phyloP scores from a whole-genome alignment of 202 grass and related monocot species.

The Schoenoplectus tabernaemontani region DNA sequence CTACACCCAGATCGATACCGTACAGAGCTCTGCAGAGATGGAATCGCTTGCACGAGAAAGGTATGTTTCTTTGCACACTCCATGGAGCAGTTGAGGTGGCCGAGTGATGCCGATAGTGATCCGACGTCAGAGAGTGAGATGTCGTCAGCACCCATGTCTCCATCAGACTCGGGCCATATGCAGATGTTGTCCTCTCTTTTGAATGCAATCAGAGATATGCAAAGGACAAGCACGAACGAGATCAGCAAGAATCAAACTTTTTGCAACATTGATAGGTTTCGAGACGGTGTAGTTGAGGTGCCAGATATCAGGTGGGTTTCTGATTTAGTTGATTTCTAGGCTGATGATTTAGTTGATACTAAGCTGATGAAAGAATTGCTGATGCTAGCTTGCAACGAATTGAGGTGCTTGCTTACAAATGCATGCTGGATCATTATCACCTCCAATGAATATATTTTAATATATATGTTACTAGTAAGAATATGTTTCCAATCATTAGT shows the following conservation, averaged over 20 bases:
- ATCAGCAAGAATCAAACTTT: background rate
- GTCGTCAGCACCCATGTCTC: background rate
- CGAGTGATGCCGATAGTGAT: background rate
- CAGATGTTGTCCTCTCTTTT: background rate
- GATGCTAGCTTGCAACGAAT: background rate
- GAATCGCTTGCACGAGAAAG: slow-evolving; percentile 35
- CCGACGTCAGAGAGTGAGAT: background rate
- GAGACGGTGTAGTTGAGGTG: background rate
- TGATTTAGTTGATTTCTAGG: slow-evolving; percentile 17
- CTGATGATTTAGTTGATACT: no score
- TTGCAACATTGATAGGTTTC: background rate
- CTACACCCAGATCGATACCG: slow-evolving; percentile 71
- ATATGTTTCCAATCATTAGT: no score
- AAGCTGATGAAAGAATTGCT: background rate
- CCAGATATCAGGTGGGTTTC: slow-evolving; percentile 19
- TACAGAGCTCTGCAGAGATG: slow-evolving; percentile 48
- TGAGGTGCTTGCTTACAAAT: background rate
- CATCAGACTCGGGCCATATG: background rate
- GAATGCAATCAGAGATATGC: background rate
- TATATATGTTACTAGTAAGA: no score
- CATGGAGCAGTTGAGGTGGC: slow-evolving; percentile 34
- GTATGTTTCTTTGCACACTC: slow-evolving; percentile 90
- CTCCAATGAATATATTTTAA: background rate
- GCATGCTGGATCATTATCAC: background rate
- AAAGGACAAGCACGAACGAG: background rate